Conservation (phyloP, 2,329 filamentous ascomycete species). For the Thielaviopsis musarum region DNA sequence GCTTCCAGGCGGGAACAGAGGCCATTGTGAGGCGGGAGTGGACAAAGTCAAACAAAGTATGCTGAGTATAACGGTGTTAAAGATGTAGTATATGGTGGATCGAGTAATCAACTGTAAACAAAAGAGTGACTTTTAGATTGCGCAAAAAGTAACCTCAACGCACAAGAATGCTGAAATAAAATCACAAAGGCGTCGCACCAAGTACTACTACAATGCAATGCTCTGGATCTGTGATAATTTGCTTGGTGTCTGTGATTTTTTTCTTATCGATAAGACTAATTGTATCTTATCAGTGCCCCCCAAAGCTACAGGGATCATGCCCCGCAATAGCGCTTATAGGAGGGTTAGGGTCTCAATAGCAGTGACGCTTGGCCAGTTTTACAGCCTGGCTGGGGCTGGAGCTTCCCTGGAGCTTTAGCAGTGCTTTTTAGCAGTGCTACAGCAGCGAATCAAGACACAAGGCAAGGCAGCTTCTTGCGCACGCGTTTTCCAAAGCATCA, state of each 20-base stretch:
- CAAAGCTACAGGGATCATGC: not conserved
- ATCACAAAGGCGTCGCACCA: not conserved
- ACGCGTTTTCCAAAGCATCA: constrained; percentile 4
- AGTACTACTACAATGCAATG: not conserved
- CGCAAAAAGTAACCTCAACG: no score
- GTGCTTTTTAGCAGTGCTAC: not conserved
- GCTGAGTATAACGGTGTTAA: not conserved
- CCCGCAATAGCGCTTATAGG: not conserved
- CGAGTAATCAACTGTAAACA: no score
- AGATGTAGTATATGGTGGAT: no score
- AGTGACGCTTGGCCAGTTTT: not conserved
- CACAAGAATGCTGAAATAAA: not conserved
- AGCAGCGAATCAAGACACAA: constrained; percentile 3
- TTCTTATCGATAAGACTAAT: not conserved
- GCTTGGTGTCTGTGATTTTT: constrained; percentile 1
- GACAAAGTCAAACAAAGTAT: constrained; percentile 21
- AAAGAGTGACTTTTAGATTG: no score
- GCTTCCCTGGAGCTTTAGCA: constrained; percentile 6
- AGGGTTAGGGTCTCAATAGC: not conserved
- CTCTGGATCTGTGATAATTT: not conserved
- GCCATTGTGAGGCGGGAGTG: constrained; percentile 26
- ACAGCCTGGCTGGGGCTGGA: not conserved
- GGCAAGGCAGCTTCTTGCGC: constrained; percentile 10
- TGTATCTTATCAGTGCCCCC: constrained; percentile 1
- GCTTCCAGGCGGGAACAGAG: constrained; percentile 41